Evolutionary conservation across 805 yeast genomes (phyloP), one percentile per base, ranked within the genome.

Genomic region (Saccharomycopsis sp.): DNA sequence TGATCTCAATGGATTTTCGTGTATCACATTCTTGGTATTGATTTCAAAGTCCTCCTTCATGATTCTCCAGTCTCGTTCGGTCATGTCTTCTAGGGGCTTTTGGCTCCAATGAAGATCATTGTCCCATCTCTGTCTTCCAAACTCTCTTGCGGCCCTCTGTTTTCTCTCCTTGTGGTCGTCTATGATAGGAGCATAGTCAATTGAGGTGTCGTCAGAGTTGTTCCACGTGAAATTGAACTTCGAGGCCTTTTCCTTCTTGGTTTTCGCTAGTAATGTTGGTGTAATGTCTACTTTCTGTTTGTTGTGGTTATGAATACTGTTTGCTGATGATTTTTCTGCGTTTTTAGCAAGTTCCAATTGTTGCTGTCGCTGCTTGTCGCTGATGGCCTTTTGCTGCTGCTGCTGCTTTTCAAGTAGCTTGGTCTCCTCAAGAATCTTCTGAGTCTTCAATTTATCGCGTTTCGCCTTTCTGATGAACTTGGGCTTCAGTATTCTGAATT

Each of bases 41-140:
- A 92, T 89, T 63, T 79, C 79, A 67, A 74, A 88, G 63, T 91
- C 97, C 64, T 89, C 95, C 62, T 79, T 79, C 68, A 92, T 75
- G 37, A 90, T 85, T 58, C 97, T 77, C 98, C 98, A 92, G 69
- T 94, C 98, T 62, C 97, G 75, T 0, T 77, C 73, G 0, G 81
- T 80, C 98, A 92, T 91, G 47, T 80, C 76, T 0, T 70, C 69
- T 1, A 83, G 70, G 0, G 79, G 68, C 65, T 92, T 94, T 47
- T 82, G 76, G 0, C 82, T 71, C 98, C 98, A 94, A 60, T 71
- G 73, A 56, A 65, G 61, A 24, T 69, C 70, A 51, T 44, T 51
- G 15, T 44, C 48, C 21, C 21, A n/a, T 18, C 62, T 65, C 60
- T 44, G 64, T 67, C 37, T 59, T 53, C 59, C 53, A 59, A 46